Conservation (phyloP, 139 green algal species). For the Mesotaenium endlicherianum region DNA sequence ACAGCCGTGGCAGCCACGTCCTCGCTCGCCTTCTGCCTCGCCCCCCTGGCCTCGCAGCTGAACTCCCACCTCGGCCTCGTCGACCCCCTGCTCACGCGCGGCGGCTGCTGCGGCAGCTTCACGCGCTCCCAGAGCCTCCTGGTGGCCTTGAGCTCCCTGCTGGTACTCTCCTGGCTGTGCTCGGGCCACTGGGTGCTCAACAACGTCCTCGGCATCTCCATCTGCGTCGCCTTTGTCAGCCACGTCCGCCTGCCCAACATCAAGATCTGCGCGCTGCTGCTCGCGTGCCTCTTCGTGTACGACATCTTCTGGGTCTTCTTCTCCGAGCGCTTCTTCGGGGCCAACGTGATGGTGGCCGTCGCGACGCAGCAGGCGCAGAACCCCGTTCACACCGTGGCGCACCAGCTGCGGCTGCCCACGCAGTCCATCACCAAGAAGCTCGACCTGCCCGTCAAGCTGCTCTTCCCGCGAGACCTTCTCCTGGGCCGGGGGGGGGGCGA, state of each 20-base stretch:
- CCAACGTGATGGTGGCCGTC: slow-evolving; percentile 86
- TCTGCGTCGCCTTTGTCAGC: slow-evolving; percentile 51
- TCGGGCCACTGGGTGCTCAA: slow-evolving; percentile 53
- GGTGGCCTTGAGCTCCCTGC: background rate
- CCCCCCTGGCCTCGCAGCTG: slow-evolving; percentile 1
- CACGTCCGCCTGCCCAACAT: slow-evolving; percentile 51
- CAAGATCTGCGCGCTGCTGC: slow-evolving; percentile 45
- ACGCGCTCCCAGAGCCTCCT: slow-evolving; percentile 35
- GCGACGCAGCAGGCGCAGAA: slow-evolving; percentile 59
- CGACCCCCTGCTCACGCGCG: background rate
- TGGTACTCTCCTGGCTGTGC: slow-evolving; percentile 39
- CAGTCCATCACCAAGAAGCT: slow-evolving; percentile 45
- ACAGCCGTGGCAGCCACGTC: slow-evolving; percentile 22
- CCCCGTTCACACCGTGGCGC: slow-evolving; percentile 41
- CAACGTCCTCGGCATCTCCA: slow-evolving; percentile 35
- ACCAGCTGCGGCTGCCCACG: slow-evolving; percentile 32
- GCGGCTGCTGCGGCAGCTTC: background rate
- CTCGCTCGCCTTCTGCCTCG: slow-evolving; percentile 37
- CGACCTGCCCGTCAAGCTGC: slow-evolving; percentile 49
- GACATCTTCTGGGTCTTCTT: slow-evolving; percentile 92
- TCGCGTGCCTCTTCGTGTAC: slow-evolving; percentile 80
- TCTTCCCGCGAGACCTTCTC: slow-evolving; percentile 42
- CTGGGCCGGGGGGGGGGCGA: background rate
- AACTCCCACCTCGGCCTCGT: background rate
- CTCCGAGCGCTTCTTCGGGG: slow-evolving; percentile 60